These are phyloP conservation scores for Wickerhamiella parazyma DNA, from an alignment of 805 yeast genomes.

Conservation along the genomic window DNA sequence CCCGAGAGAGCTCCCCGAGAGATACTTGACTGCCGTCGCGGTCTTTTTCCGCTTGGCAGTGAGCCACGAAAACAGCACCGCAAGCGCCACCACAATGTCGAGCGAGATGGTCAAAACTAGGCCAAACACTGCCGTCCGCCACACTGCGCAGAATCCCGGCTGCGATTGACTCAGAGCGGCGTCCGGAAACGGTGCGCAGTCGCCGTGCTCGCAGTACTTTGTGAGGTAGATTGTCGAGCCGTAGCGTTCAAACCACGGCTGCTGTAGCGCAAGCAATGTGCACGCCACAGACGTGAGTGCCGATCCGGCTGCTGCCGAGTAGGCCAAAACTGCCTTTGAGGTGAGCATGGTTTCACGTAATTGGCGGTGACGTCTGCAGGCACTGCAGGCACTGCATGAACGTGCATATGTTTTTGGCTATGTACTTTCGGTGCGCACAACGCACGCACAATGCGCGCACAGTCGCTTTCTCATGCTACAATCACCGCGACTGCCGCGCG, in stretches of 20 bases:
- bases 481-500: no score
- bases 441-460: no score
- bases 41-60: conserved; percentile 17
- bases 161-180: conserved; percentile 13
- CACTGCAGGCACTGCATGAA: no score
- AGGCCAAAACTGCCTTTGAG: conserved; percentile 12
- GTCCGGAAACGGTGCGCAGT: conserved; percentile 18
- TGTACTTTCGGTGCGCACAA: no score
- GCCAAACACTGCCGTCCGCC: conserved; percentile 22
- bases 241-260: conserved; percentile 15
- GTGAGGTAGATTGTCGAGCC: conserved; percentile 14
- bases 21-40: conserved; percentile 11
- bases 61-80: conserved; percentile 16
- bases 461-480: no score
- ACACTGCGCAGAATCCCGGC: conserved; percentile 20
- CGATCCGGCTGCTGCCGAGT: conserved; percentile 10
- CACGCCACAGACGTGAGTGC: conserved; percentile 9
- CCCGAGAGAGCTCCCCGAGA: conserved; percentile 3
- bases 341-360: not conserved
- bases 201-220: conserved; percentile 5
- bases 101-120: conserved; percentile 19
- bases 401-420: no score
- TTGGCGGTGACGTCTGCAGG: no score
- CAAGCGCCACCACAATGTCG: conserved; percentile 14
- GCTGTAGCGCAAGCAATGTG: conserved; percentile 6